These are phyloP conservation scores for Dalechampia spathulata DNA, from an alignment of 441 rosid genomes.

Conservation along the genomic window DNA sequence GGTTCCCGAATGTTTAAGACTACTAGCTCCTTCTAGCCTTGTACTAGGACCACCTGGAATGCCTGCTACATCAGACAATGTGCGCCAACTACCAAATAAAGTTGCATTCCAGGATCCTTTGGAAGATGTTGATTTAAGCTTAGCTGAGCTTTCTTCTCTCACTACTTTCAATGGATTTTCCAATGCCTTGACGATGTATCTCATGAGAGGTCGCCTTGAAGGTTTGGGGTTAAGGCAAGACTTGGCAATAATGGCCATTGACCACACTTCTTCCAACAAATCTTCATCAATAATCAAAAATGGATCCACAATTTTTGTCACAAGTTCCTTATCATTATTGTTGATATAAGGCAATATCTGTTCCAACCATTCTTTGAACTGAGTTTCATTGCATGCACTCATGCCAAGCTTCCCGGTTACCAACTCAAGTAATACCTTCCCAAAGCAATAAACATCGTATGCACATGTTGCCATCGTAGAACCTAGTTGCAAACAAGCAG, in stretches of 20 bases:
- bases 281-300: conserved; percentile 87
- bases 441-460: conserved; percentile 91
- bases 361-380: conserved; percentile 59
- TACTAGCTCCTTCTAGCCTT: conserved; percentile 41
- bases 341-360: conserved; percentile 66
- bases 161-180: conserved; percentile 92
- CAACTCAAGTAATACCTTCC: conserved; percentile 92
- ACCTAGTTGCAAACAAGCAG: conserved; percentile 31
- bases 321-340: conserved; percentile 77
- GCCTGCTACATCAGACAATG: conserved; percentile 50
- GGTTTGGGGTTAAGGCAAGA: conserved; percentile 95
- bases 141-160: conserved; percentile 71
- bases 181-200: conserved; percentile 79
- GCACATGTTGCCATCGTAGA: conserved; percentile 52
- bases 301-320: conserved; percentile 84
- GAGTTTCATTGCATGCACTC: conserved; percentile 47
- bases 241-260: conserved; percentile 89
- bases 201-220: conserved; percentile 83
- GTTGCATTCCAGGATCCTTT: conserved; percentile 90
- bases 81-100: conserved; percentile 87
- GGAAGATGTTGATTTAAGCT: conserved; percentile 75
- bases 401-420: conserved; percentile 93
- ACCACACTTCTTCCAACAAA: conserved; percentile 96
- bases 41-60: conserved; percentile 24
- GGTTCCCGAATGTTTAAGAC: conserved; percentile 57